Base-by-base conservation (phyloP, 805 yeast species). In the Lachancea fermentati region DNA sequence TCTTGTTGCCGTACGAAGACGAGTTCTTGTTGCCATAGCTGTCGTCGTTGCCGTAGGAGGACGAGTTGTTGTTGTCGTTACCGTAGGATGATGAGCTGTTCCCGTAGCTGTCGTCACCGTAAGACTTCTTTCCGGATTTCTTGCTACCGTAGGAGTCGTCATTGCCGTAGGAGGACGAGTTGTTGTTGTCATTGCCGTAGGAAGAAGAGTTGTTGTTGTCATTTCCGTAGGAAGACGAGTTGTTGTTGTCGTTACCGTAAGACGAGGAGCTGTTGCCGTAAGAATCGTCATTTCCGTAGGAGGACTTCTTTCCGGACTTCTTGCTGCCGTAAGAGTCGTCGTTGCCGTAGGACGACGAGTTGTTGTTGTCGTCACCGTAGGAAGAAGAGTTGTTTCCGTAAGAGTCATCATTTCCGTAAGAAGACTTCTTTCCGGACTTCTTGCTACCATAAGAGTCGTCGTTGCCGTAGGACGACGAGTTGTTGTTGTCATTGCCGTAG, bases 161-260 rank as follows among this genome's bases (percentile, higher is more conserved):
- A 32, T 28, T 22, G 25, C 54, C 54, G 30, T 60, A 58, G 42
- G 51, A 22, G 34, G 39, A 35, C 31, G 48, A 24, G 33, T 34
- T 35, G 47, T 46, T 32, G 45, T 55, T 18, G 41, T 48, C 43
- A 36, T 44, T 39, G 35, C 37, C 39, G 22, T 44, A 44, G 28
- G 37, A 32, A 4, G 54, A 13, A 34, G 39, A 28, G 19, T 55
- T 37, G 42, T 46, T 44, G 35, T 46, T 35, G 36, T 44, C 43
- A 16, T 54, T 49, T n/a, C 59, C 56, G 36, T 30, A 37, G 9
- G 40, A 30, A 19, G 24, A 30, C 19, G 5, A 30, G 11, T 19
- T 24, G 17, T 31, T 24, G 34, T 65, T 70, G 45, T 55, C 59
- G 26, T 63, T 57, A 53, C 65, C 57, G 47, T 52, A 43, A 44